phyloP scores from a whole-genome alignment of 305 asterid genomes.

The Stenogyne calaminthoides region DNA sequence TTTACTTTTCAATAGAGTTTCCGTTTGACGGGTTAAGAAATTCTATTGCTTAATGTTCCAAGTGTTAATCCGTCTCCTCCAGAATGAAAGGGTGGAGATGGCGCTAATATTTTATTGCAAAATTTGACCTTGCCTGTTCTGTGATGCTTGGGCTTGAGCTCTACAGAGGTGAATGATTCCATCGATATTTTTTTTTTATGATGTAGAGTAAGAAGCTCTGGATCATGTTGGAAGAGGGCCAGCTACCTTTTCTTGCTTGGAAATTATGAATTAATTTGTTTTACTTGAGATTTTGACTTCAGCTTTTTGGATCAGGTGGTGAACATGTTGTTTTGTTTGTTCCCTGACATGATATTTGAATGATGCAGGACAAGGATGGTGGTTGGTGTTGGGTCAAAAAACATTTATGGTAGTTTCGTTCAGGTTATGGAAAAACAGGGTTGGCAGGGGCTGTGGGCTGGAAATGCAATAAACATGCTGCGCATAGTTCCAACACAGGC shows the following conservation, averaged over 20 bases:
- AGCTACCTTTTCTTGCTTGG: conserved; percentile 2
- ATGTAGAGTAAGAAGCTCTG: neutral
- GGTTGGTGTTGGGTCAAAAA: conserved; percentile 86
- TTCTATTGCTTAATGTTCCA: neutral
- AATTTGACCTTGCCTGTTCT: neutral
- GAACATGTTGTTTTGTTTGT: neutral
- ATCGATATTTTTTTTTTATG: neutral
- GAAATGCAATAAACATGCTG: conserved; percentile 87
- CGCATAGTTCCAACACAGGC: conserved; percentile 96
- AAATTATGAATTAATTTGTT: conserved; percentile 7
- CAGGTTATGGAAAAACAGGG: conserved; percentile 86
- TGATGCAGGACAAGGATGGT: conserved; percentile 94
- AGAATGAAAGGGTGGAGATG: neutral
- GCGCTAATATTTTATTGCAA: neutral
- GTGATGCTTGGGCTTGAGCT: conserved; percentile 13
- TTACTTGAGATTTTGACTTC: conserved; percentile 3
- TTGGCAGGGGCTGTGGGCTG: conserved; percentile 98
- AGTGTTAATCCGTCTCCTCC: neutral
- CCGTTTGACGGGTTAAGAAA: neutral
- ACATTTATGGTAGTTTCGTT: conserved; percentile 71
- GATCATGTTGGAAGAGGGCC: neutral
- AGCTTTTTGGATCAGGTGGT: neutral
- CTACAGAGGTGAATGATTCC: neutral
- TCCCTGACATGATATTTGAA: conserved; percentile 29
- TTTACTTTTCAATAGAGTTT: neutral